Evolutionary conservation across 169 alveolate genomes (phyloP), one percentile per base, ranked within the genome.

Genomic region (Plasmodium chabaudi): DNA sequence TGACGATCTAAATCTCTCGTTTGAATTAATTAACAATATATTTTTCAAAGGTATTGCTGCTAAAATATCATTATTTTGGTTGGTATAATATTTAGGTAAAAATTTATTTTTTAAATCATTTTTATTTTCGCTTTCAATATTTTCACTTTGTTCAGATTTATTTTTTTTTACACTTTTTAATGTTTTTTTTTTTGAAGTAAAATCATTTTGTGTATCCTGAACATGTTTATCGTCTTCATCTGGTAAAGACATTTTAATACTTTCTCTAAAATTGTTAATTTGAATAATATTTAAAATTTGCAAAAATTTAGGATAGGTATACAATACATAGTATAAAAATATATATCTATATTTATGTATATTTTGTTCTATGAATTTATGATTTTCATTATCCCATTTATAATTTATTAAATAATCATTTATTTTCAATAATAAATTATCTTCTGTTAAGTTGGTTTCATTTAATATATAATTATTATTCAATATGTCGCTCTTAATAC

Each of bases 261-360:
- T 13, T 57, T 69, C 91, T 27, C 34, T 68, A 64, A 68, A 86
- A 42, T 86, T 69, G 5, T 86, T 69, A 7, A 59, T 27, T 59
- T 71, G 60, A 69, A 86, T 86, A 44, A 69, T 60, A 59, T 71
- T 86, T 25, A 68, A 51, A 59, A 86, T 86, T 53, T 86, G 39
- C 53, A 86, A 69, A 25, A 86, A 86, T 61, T 86, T 68, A 9
- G 91, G 91, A 86, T 86, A 86, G 15, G 55, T 57, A 63, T 86
- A 86, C 13, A 86, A 49, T 23, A 86, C 9, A 65, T 86, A 86
- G 57, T 64, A 86, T 39, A 86, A 51, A n/a, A 86, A 63, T 51
- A 86, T 72, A 42, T 19, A 60, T 86, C 87, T 55, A 63, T 86
- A 86, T 86, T 70, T 68, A 21, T 73, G 42, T 44, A 86, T 49